Evolutionary conservation across 2,329 filamentous ascomycete genomes (phyloP), one percentile per base, ranked within the genome.

Genomic region (Plenodomus biglobosus): DNA sequence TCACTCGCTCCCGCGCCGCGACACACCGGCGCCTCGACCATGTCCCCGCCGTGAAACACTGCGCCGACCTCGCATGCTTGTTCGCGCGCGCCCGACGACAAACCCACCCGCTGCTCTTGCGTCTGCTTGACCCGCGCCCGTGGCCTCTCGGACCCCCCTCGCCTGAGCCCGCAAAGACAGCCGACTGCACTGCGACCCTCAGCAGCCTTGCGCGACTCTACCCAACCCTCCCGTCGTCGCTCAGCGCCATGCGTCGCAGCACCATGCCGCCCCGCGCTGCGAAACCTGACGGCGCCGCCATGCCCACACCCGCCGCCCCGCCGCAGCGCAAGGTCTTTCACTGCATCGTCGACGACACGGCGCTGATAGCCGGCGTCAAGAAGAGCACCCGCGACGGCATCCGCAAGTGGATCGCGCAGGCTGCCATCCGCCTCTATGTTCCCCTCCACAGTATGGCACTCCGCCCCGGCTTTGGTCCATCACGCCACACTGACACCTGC

Each of bases 311-410:
- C 53, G 27, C 13, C 8, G 63, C 66, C 46, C 63, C 53, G 46
- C 67, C 69, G 27, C 55, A 55, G 55, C 73, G 76, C 56, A 79
- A 78, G 68, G 61, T 78, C 48, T 79, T 80, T 73, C 79, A 79
- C 69, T 79, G 77, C 64, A 79, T 79, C 55, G 75, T 78, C 55
- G 77, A 80, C 60, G 77, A 79, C 56, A 76, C 74, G 17, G 77
- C 77, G 24, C 61, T 80, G 54, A 71, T 79, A 46, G 76, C 76
- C 35, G 77, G 77, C 48, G 75, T 77, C 40, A 78, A 78, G 70
- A 76, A 73, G 62, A 77, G 74, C 64, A 79, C 77, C 46, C 70
- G 76, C 54, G 77, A 80, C 58, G 77, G 77, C 43, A 77, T 80
- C 53, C 70, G 75, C 62, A 78, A 78, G 64, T 79, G 77, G 77